Evolutionary conservation across 2,329 filamentous ascomycete species (phyloP).

Genomic region (Colletotrichum simmondsii): DNA sequence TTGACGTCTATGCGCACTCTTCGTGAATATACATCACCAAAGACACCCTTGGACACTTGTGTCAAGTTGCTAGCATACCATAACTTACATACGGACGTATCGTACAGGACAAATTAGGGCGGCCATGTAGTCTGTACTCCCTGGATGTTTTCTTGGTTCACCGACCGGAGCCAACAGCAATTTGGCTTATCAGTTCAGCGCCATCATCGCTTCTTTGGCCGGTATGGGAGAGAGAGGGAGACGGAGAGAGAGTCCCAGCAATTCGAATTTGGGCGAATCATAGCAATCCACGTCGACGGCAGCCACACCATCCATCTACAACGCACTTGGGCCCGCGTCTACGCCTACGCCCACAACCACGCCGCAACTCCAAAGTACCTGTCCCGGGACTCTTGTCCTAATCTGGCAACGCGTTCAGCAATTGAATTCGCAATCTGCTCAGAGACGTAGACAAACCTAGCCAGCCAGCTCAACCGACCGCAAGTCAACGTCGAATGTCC

Average conservation of each 20-base stretch:
- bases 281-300: constrained; percentile 35
- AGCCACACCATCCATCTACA: constrained; percentile 29
- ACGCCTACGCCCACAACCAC: constrained; percentile 17
- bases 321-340: constrained; percentile 14
- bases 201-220: constrained; percentile 23
- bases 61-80: background rate
- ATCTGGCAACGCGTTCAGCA: constrained; percentile 15
- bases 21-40: background rate
- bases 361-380: background rate
- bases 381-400: constrained; percentile 5
- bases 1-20: background rate
- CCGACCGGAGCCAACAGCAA: constrained; percentile 30
- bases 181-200: constrained; percentile 35
- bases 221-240: constrained; percentile 6
- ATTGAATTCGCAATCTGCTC: background rate
- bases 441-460: background rate
- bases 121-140: constrained; percentile 15
- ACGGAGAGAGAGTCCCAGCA: constrained; percentile 14
- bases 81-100: constrained; percentile 12
- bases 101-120: background rate
- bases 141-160: background rate
- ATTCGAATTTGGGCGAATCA: constrained; percentile 34
- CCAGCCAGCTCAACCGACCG: background rate
- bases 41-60: background rate
- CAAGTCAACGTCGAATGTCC: background rate